Evolutionary conservation across 2,329 filamentous ascomycete genomes (phyloP).

Genomic region (Knufia fluminis): DNA sequence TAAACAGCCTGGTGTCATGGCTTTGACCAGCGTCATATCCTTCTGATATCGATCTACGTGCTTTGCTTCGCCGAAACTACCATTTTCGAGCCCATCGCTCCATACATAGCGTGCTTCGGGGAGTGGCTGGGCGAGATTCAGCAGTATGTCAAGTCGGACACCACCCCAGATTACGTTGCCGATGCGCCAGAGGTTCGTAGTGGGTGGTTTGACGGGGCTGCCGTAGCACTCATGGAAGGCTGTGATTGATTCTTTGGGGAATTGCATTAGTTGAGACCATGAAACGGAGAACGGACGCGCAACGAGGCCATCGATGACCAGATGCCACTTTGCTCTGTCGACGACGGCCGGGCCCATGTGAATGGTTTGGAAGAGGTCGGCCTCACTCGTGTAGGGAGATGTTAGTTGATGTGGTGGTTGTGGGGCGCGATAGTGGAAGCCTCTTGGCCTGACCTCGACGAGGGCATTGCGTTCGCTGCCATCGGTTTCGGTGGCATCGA

Average conservation of each 20-base stretch:
- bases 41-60: conserved; percentile 18
- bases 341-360: conserved; percentile 29
- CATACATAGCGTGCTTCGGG: conserved; percentile 13
- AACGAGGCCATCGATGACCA: conserved; percentile 28
- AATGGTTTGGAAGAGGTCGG: conserved; percentile 29
- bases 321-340: conserved; percentile 23
- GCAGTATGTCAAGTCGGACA: conserved; percentile 23
- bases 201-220: conserved; percentile 26
- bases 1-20: conserved; percentile 13
- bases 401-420: conserved; percentile 25
- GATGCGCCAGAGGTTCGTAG: conserved; percentile 25
- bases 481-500: background rate
- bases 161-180: conserved; percentile 31
- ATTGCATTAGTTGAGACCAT: conserved; percentile 22
- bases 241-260: conserved; percentile 24
- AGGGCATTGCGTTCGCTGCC: conserved; percentile 14
- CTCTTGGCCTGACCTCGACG: conserved; percentile 13
- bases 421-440: conserved; percentile 21
- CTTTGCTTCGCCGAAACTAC: conserved; percentile 14
- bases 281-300: conserved; percentile 24
- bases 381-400: conserved; percentile 23
- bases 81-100: conserved; percentile 18
- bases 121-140: conserved; percentile 20
- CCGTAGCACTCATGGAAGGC: conserved; percentile 32
- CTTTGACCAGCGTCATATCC: conserved; percentile 17